These are phyloP conservation scores for Ascochyta pisi DNA, from an alignment of 2,329 filamentous ascomycete genomes.

Conservation along the genomic window DNA sequence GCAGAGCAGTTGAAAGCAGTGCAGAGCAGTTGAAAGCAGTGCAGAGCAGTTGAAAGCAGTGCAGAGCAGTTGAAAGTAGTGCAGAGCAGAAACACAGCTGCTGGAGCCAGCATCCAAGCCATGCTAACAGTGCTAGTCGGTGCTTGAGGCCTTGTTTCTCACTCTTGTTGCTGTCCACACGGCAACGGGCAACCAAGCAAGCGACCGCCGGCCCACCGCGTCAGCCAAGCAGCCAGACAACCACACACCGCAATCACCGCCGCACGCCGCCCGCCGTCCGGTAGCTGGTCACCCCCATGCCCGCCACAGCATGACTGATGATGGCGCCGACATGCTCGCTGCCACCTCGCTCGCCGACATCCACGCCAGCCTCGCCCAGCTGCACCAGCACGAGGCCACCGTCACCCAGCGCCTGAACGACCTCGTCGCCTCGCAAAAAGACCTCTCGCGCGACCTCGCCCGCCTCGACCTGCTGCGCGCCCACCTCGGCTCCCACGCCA, in stretches of 20 bases:
- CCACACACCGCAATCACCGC: background rate
- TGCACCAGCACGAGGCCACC: slow-evolving; percentile 76
- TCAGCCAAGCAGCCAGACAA: slow-evolving; percentile 3
- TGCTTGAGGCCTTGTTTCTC: background rate
- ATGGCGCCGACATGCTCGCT: slow-evolving; percentile 58
- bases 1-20: background rate
- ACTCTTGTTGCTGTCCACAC: slow-evolving; percentile 8
- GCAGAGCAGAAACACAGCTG: background rate
- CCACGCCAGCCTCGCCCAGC: slow-evolving; percentile 74
- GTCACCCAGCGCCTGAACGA: slow-evolving; percentile 77
- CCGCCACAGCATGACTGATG: slow-evolving; percentile 1
- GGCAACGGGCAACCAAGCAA: slow-evolving; percentile 27
- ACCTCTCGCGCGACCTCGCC: slow-evolving; percentile 84
- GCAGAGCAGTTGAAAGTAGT: background rate
- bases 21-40: background rate
- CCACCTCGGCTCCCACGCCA: slow-evolving; percentile 84
- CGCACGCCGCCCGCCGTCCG: background rate
- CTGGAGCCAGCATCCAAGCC: too few species aligned
- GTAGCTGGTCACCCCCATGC: slow-evolving; percentile 8
- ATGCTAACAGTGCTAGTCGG: background rate
- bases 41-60: background rate
- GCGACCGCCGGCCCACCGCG: slow-evolving; percentile 1
- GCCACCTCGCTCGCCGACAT: slow-evolving; percentile 80
- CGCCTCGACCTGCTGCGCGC: slow-evolving; percentile 89
- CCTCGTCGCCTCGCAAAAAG: slow-evolving; percentile 81